These are phyloP conservation scores for Telopea speciosissima DNA, from an alignment of 177 flowering plant genomes.

Conservation along the genomic window DNA sequence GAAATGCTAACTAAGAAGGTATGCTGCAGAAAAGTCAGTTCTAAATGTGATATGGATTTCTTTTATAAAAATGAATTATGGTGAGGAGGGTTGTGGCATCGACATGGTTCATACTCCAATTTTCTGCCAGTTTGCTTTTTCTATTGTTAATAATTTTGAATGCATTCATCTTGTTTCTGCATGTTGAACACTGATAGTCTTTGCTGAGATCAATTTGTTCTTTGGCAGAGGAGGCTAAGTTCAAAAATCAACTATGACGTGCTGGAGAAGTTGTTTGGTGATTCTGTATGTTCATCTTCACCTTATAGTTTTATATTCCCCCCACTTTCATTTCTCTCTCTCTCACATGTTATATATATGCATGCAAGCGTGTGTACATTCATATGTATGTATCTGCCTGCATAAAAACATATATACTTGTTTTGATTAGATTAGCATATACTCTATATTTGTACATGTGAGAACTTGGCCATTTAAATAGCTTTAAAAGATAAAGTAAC, in stretches of 20 bases:
- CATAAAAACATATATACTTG: too few relatives aligned
- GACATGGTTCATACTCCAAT: neutral
- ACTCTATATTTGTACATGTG: too few relatives aligned
- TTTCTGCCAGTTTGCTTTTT: neutral
- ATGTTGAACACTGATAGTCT: neutral
- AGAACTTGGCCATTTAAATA: too few relatives aligned
- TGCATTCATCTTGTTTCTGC: neutral
- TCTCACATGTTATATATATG: too few relatives aligned
- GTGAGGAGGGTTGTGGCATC: neutral
- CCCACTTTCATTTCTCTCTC: neutral
- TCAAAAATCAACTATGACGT: slow-evolving; percentile 58
- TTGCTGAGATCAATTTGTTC: neutral
- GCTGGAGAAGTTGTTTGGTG: slow-evolving; percentile 48
- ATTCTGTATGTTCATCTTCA: slow-evolving; percentile 25
- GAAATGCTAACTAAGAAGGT: slow-evolving; percentile 56
- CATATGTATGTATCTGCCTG: too few relatives aligned
- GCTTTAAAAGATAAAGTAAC: too few relatives aligned
- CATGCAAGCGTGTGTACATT: too few relatives aligned
- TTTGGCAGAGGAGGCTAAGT: slow-evolving; percentile 57
- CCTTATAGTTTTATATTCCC: neutral
- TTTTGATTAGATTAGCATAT: too few relatives aligned
- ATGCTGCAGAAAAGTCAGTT: neutral
- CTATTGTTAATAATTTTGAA: neutral
- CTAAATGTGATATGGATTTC: neutral
- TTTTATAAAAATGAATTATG: neutral